Base-by-base conservation (phyloP, 2,329 filamentous ascomycete genomes). In the Hypoxylon sp. region DNA sequence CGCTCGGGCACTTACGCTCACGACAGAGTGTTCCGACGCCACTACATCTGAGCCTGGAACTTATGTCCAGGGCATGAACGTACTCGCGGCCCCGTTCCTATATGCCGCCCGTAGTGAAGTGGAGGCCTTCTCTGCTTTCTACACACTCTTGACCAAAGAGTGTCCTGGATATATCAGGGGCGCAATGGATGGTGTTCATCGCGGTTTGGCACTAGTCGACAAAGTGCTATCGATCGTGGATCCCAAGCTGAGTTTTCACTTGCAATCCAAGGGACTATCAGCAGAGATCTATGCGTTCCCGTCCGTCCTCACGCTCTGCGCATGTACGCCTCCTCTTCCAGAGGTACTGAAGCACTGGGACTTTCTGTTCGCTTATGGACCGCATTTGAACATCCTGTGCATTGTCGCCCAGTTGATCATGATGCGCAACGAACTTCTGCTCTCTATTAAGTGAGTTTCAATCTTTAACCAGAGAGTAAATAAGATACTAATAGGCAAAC, bases 21-120 rank as follows among this genome's bases (percentile, higher is more conserved):
- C 87, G 1, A 90, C 86, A 0, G 88, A 90, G 74, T 84, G 88
- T 66, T 85, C 90, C 70, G 88, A 90, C 68, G 82, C 83, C 5
- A 86, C 85, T 61, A 83, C 81, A 2, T 81, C 82, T 30, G 90
- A 93, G 72, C 87, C 92, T 9, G 93, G 94, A 30, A 94, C 92
- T 41, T 99, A 99, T 74, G 95, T 99, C 2, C 96, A 99, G 79
- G 96, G 96, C 71, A 98, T 99, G 95, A 99, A 99, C 77, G 96
- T 99, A 41, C 87, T 99, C 14, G 95, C 94, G 8, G 96, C 96
- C 0, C 96, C 96, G 0, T 97, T 99, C 76, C 84, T 99, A 47
- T 99, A 99, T 78, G 94, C 93, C 4, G 94, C 96, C 1, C 90
- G 94, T 62, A 97, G 93, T 77, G 96, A 99, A 81, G 91, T 94